Evolutionary conservation across 768 basidiomycete species (phyloP).

Genomic region (Pleurotus tuber-regium): DNA sequence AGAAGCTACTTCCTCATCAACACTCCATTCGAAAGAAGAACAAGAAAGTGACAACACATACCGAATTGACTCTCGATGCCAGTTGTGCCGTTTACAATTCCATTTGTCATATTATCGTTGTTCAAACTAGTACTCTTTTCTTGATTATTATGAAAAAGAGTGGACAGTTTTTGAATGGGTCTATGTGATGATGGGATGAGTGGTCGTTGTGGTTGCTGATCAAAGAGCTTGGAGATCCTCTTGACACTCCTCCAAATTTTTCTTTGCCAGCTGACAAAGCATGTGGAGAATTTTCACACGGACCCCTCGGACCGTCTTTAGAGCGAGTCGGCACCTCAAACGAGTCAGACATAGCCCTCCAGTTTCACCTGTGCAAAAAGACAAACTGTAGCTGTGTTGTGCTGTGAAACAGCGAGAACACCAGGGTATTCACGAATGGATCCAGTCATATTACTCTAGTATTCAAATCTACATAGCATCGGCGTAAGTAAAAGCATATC

Average conservation of each 20-base stretch:
- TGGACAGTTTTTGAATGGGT: slow-evolving; percentile 9
- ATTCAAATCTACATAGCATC: too few species aligned
- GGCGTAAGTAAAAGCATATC: too few species aligned
- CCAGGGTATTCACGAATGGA: too few species aligned
- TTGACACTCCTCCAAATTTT: slow-evolving; percentile 22
- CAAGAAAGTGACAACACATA: slow-evolving; percentile 28
- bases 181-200: slow-evolving; percentile 3
- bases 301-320: background rate
- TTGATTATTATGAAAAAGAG: slow-evolving; percentile 13
- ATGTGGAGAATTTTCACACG: background rate
- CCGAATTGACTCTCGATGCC: slow-evolving; percentile 77
- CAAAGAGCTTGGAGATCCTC: slow-evolving; percentile 25
- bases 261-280: slow-evolving; percentile 12
- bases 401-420: too few species aligned
- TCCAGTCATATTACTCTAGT: too few species aligned
- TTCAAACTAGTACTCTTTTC: slow-evolving; percentile 10
- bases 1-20: slow-evolving; percentile 47
- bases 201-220: slow-evolving; percentile 28
- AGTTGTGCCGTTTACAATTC: slow-evolving; percentile 76
- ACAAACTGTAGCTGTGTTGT: too few species aligned
- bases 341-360: too few species aligned
- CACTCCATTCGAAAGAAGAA: slow-evolving; percentile 9
- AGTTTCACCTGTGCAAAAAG: too few species aligned
- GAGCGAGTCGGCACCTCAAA: background rate
- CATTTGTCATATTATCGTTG: slow-evolving; percentile 80